A percentile compares a stretch with the other conserved stretches of the same genome.
Conservation (phyloP, 2,329 filamentous ascomycete genomes). For the Gnomoniopsis smithogilvyi region DNA sequence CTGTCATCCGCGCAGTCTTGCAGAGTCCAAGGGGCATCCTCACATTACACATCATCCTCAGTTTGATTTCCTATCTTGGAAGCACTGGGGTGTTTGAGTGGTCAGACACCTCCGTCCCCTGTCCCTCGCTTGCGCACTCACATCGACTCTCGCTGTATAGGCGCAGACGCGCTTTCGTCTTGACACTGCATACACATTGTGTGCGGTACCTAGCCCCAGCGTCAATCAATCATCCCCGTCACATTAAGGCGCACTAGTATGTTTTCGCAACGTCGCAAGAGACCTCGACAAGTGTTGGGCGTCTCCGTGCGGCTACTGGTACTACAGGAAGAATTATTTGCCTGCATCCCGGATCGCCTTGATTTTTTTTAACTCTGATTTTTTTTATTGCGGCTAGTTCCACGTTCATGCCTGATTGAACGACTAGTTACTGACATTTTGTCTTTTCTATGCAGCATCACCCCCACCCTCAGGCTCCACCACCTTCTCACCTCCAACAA, state of each 20-base stretch:
- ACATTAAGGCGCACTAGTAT: constrained; percentile 18
- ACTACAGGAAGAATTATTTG: constrained; percentile 36
- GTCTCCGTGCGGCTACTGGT: constrained; percentile 19
- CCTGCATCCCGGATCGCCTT: not conserved
- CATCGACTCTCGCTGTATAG: constrained; percentile 14
- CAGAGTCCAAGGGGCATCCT: not conserved
- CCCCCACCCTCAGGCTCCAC: constrained; percentile 73
- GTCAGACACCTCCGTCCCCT: constrained; percentile 12
- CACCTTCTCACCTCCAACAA: constrained; percentile 63
- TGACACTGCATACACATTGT: not conserved
- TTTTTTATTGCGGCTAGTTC: constrained; percentile 35
- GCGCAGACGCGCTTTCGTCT: constrained; percentile 10
- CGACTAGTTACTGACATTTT: constrained; percentile 50
- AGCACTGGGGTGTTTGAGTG: constrained; percentile 11
- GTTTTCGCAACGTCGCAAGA: constrained; percentile 38
- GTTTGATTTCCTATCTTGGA: constrained; percentile 15
- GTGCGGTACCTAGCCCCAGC: constrained; percentile 11
- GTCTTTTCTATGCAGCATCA: constrained; percentile 67
- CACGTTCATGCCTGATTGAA: constrained; percentile 26
- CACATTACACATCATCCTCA: constrained; percentile 4
- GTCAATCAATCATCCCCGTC: constrained; percentile 18
- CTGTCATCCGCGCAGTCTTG: not conserved
- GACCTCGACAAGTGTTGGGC: constrained; percentile 34
- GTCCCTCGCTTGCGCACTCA: constrained; percentile 18
- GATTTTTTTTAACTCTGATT: constrained; percentile 31